phyloP scores from a whole-genome alignment of 2,329 filamentous ascomycete genomes.

The Daldinia eschscholtzii region DNA sequence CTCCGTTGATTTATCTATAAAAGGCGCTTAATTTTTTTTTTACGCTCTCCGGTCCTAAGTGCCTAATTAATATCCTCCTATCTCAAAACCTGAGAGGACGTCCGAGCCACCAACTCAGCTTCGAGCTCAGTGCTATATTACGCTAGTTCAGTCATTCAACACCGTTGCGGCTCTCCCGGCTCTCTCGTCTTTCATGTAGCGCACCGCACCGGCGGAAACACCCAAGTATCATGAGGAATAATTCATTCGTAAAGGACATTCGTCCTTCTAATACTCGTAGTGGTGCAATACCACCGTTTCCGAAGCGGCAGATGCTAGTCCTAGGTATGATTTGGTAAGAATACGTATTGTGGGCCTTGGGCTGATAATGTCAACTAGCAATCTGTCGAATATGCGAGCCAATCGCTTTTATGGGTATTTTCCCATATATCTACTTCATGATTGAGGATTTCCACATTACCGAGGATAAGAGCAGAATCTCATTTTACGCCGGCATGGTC shows the following conservation, averaged over 20 bases:
- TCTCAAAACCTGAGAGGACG: conserved; percentile 11
- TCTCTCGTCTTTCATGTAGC: conserved; percentile 39
- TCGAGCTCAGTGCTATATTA: conserved; percentile 26
- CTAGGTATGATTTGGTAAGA: conserved; percentile 50
- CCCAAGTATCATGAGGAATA: conserved; percentile 45
- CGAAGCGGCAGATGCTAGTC: conserved; percentile 55
- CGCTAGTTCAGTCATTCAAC: conserved; percentile 9
- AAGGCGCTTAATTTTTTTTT: conserved; percentile 18
- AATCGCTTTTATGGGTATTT: conserved; percentile 99
- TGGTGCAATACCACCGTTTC: conserved; percentile 52
- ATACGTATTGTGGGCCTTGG: conserved; percentile 10
- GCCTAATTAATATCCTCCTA: conserved; percentile 11
- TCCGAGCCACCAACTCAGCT: conserved; percentile 8
- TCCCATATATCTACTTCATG: conserved; percentile 99
- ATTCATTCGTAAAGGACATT: conserved; percentile 43
- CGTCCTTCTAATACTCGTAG: conserved; percentile 37
- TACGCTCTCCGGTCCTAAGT: neutral
- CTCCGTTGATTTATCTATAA: conserved; percentile 31
- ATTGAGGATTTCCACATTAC: conserved; percentile 91
- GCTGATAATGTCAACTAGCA: conserved; percentile 63
- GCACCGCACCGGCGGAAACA: conserved; percentile 26
- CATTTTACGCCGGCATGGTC: conserved; percentile 94
- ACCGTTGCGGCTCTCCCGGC: conserved; percentile 14
- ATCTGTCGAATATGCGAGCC: conserved; percentile 97
- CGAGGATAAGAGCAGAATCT: conserved; percentile 81